phyloP scores from a whole-genome alignment of 2,329 filamentous ascomycete species.

The Trichothecium sympodiale region DNA sequence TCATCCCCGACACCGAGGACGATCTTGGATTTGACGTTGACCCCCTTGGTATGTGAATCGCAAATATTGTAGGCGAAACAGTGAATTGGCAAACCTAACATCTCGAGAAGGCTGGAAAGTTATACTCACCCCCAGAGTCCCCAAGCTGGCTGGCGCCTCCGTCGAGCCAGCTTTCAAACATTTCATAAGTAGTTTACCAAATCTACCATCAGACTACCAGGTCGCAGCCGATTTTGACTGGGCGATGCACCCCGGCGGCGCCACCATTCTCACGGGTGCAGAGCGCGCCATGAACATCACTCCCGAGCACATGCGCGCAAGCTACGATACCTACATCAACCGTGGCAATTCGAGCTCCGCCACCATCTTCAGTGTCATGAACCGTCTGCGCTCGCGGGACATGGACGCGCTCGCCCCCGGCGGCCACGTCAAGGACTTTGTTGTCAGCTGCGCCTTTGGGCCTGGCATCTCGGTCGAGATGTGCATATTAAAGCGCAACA shows the following conservation, averaged over 20 bases:
- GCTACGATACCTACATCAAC: constrained; percentile 56
- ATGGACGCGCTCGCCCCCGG: constrained; percentile 46
- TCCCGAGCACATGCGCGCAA: constrained; percentile 56
- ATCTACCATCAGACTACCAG: constrained; percentile 32
- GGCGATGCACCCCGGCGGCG: constrained; percentile 61
- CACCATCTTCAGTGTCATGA: constrained; percentile 57
- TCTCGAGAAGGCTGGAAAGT: constrained; percentile 49
- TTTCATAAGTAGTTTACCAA: constrained; percentile 35
- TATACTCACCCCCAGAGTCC: constrained; percentile 49
- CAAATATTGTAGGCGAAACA: constrained; percentile 1
- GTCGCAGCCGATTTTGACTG: constrained; percentile 53
- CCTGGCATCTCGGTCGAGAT: constrained; percentile 60
- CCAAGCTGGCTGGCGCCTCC: constrained; percentile 39
- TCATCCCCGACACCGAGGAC: constrained; percentile 48
- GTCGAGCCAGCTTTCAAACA: constrained; percentile 43
- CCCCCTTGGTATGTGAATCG: constrained; percentile 36
- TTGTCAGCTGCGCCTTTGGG: constrained; percentile 59
- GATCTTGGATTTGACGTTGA: constrained; percentile 58
- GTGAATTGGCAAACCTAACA: constrained; percentile 8
- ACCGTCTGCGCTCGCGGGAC: constrained; percentile 46
- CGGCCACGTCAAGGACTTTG: constrained; percentile 39
- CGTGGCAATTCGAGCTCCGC: constrained; percentile 61
- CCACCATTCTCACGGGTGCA: constrained; percentile 54
- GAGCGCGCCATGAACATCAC: constrained; percentile 46
- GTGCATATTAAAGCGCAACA: constrained; percentile 48